A percentile compares a stretch with the other conserved stretches of the same genome.
phyloP scores from a whole-genome alignment of 2,329 filamentous ascomycete species.

The Westerdykella aurantiaca region DNA sequence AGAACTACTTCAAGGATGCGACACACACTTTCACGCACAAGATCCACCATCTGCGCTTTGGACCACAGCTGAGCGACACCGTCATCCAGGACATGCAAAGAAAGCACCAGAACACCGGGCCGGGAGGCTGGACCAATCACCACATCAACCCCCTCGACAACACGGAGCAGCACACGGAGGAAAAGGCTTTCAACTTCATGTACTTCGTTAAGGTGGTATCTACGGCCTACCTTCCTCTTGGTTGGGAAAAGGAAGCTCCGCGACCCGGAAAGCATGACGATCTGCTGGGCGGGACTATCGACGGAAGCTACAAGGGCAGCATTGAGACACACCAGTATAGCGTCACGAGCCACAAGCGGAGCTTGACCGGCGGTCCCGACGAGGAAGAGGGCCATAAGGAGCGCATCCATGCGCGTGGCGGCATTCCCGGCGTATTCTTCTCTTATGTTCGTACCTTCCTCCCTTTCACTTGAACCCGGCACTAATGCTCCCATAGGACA shows the following conservation, averaged over 20 bases:
- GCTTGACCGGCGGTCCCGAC: conserved; percentile 76
- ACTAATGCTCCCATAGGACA: conserved; percentile 56
- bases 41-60: conserved; percentile 87
- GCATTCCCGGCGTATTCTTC: conserved; percentile 97
- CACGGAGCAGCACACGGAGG: conserved; percentile 67
- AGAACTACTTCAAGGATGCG: conserved; percentile 81
- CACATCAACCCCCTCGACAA: conserved; percentile 87
- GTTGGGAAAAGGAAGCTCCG: conserved; percentile 62
- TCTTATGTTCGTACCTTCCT: conserved; percentile 67
- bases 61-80: conserved; percentile 77
- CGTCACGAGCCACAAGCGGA: conserved; percentile 93
- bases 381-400: conserved; percentile 85
- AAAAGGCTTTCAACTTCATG: conserved; percentile 92
- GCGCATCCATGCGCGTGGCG: conserved; percentile 79
- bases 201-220: conserved; percentile 99
- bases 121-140: conserved; percentile 71
- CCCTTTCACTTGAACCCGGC: background rate
- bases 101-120: conserved; percentile 51
- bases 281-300: conserved; percentile 40
- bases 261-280: conserved; percentile 44
- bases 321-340: conserved; percentile 98
- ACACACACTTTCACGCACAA: conserved; percentile 83
- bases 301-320: conserved; percentile 65
- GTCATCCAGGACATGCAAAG: conserved; percentile 43
- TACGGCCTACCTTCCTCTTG: conserved; percentile 87